Base-by-base conservation (phyloP, 306 rosid genomes). In the Lotus japonicus region DNA sequence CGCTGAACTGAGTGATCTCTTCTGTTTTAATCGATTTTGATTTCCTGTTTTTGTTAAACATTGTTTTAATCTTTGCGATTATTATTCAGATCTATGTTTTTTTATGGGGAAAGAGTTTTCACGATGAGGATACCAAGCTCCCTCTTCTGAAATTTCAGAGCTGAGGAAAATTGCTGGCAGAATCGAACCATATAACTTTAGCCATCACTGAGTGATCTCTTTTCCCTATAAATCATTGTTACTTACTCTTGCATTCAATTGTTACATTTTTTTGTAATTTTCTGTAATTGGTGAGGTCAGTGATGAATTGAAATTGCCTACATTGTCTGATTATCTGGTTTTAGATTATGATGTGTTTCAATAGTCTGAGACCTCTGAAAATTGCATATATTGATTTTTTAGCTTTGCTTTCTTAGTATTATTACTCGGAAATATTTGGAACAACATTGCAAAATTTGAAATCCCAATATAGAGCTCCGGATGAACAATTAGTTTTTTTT, bases 1-100 rank as follows among this genome's bases (percentile, higher is more conserved):
- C 95, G 95, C 91, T 87, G 91, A 84, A 31, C 88, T 87, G 92
- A 89, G 96, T 82, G 79, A 74, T 88, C 87, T 88, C 74, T 35
- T 63, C 7, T 1, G 0, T 6, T 31, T 7, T 19, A 5, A 1
- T 0, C 10, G 0, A 16, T 49, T 58, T 58, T 1, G 3, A 11
- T 15, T 55, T 19, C 1, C 39, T 18, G 2, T 0, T 0, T 58
- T 2, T 41, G 21, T 28, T 16, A 3, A 26, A 26, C 33, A 6
- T 28, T 28, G 12, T 9, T 16, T 52, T 3, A 2, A 17, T 56
- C 0, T 13, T 23, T 14, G 0, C 0, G 0, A 2, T 9, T 23
- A 2, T 41, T 41, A 4, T 2, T 4, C 0, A 21, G 11, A 1
- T 0, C 1, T 5, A 0, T 58, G 15, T 36, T 5, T 13, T 39